Conservation (phyloP, 2,329 filamentous ascomycete species). For the Xylaria sp. region DNA sequence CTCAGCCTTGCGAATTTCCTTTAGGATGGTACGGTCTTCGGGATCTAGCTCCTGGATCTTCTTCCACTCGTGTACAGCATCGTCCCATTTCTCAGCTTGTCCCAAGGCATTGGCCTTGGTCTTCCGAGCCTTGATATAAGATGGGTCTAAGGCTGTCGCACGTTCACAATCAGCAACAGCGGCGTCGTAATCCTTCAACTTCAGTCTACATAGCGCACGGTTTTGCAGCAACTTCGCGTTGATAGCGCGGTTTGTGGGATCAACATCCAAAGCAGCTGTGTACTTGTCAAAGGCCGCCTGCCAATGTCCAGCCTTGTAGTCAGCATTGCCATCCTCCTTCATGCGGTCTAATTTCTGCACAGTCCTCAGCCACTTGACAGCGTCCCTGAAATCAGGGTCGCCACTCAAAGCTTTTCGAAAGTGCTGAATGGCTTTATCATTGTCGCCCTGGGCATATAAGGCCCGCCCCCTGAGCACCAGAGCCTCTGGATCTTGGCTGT, state of each 20-base stretch:
- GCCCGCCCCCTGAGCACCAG: slow-evolving; percentile 86
- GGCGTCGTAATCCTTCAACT: slow-evolving; percentile 81
- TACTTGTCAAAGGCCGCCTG: slow-evolving; percentile 85
- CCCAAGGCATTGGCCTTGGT: slow-evolving; percentile 91
- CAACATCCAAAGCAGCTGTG: slow-evolving; percentile 79
- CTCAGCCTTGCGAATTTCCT: slow-evolving; percentile 88
- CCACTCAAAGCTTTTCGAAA: slow-evolving; percentile 88
- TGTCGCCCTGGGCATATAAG: slow-evolving; percentile 90
- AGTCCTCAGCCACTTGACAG: slow-evolving; percentile 84
- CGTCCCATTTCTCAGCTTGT: slow-evolving; percentile 87
- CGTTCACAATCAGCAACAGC: slow-evolving; percentile 87
- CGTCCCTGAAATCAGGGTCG: slow-evolving; percentile 89
- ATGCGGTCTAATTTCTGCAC: slow-evolving; percentile 91
- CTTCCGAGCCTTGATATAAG: slow-evolving; percentile 89
- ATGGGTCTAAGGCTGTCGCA: slow-evolving; percentile 80
- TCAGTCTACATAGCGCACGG: slow-evolving; percentile 81
- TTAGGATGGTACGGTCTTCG: slow-evolving; percentile 76
- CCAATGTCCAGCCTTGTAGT: slow-evolving; percentile 86
- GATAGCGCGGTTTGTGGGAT: slow-evolving; percentile 86
- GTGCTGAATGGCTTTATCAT: slow-evolving; percentile 90
- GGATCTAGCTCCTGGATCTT: slow-evolving; percentile 82
- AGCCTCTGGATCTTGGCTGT: slow-evolving; percentile 92
- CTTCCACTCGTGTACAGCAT: slow-evolving; percentile 89
- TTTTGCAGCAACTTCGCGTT: slow-evolving; percentile 97
- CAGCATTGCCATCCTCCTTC: slow-evolving; percentile 90